Conservation (phyloP, 129 eudicot species). For the Heracleum sosnowskyi region DNA sequence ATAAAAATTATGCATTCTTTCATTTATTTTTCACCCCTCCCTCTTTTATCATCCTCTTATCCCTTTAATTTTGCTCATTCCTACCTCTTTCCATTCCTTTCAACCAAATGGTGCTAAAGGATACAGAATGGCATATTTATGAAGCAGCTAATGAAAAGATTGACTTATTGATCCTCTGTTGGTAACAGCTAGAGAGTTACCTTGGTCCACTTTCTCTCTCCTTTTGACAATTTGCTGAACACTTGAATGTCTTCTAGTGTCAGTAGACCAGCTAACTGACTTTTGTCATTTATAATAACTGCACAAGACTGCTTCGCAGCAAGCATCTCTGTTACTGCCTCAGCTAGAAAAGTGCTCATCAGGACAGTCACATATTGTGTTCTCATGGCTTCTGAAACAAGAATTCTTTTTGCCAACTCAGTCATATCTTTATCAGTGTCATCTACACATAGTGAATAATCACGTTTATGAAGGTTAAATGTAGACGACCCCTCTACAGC, state of each 20-base stretch:
- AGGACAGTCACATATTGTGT: constrained; percentile 53
- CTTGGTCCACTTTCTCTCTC: constrained; percentile 36
- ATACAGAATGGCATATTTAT: background rate
- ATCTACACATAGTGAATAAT: constrained; percentile 36
- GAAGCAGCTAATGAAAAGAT: background rate
- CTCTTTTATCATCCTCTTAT: background rate
- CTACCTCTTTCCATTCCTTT: background rate
- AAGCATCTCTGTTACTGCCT: constrained; percentile 60
- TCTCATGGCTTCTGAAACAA: constrained; percentile 84
- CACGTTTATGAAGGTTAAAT: constrained; percentile 26
- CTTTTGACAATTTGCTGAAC: constrained; percentile 43
- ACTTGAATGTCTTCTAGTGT: constrained; percentile 64
- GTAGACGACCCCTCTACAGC: constrained; percentile 14
- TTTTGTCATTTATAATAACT: constrained; percentile 47
- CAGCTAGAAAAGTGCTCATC: constrained; percentile 48
- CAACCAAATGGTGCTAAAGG: background rate
- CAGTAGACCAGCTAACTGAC: constrained; percentile 52
- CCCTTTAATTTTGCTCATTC: background rate
- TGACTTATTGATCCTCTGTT: background rate
- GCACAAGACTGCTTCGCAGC: constrained; percentile 80
- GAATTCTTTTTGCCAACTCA: constrained; percentile 35
- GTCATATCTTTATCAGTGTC: constrained; percentile 27
- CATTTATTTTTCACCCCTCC: background rate
- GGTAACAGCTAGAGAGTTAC: constrained; percentile 27
- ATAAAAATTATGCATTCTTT: background rate